Evolutionary conservation across 805 yeast species (phyloP).

Genomic region (Yarrowia osloensis): DNA sequence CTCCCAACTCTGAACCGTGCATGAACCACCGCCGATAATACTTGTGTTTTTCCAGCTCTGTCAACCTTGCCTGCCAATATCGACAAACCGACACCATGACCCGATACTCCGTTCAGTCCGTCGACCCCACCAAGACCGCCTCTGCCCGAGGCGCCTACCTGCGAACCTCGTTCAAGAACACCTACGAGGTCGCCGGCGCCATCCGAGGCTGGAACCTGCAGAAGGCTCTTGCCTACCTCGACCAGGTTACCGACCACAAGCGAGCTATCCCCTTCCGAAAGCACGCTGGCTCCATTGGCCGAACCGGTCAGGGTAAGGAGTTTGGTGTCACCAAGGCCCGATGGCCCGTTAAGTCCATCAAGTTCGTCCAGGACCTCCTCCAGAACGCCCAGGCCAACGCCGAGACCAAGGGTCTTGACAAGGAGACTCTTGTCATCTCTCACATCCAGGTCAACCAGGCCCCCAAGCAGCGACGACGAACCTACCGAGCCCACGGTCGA

Average conservation of each 20-base stretch:
- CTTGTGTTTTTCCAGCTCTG: constrained; percentile 1
- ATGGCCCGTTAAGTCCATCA: constrained; percentile 99
- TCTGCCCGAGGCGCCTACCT: constrained; percentile 99
- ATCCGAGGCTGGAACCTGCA: constrained; percentile 96
- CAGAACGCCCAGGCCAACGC: constrained; percentile 99
- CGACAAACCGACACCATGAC: constrained; percentile 60
- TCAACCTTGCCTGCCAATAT: background rate
- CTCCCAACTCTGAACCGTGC: constrained; percentile 4
- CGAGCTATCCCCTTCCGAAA: constrained; percentile 99
- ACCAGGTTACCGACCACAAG: constrained; percentile 94
- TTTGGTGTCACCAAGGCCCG: constrained; percentile 99
- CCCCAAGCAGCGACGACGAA: constrained; percentile 99
- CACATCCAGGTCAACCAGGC: constrained; percentile 99
- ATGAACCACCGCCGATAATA: background rate
- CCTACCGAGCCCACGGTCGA: constrained; percentile 99
- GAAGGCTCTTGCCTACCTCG: constrained; percentile 93
- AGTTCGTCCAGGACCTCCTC: constrained; percentile 90
- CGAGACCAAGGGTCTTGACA: constrained; percentile 98
- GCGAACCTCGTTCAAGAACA: constrained; percentile 99
- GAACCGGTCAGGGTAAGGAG: constrained; percentile 99
- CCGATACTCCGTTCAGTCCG: constrained; percentile 99
- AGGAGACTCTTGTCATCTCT: constrained; percentile 87
- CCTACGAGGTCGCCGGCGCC: constrained; percentile 99
- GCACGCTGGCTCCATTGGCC: constrained; percentile 93
- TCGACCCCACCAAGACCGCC: constrained; percentile 99